Percentiles rank a stretch among this genome's conserved stretches.
Evolutionary conservation across 352 stramenopile genomes (phyloP).

Genomic region (Globisporangium viniferum): DNA sequence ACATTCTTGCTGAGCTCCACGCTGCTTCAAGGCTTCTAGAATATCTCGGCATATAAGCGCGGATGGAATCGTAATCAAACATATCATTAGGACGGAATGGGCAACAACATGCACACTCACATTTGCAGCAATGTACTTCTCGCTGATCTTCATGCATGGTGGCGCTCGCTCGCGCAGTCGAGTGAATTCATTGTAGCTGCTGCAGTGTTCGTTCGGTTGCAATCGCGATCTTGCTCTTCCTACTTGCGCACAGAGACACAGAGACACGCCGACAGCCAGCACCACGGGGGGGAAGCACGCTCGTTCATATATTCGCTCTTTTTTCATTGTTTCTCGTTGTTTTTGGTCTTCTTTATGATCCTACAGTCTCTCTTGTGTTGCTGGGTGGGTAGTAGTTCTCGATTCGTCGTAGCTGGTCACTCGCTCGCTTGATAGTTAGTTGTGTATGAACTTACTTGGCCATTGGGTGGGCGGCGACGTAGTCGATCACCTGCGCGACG

Average conservation of each 20-base stretch:
- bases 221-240: neutral
- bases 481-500: conserved; percentile 97
- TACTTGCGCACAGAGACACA: neutral
- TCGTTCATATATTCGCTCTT: neutral
- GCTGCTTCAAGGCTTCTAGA: neutral
- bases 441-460: conserved; percentile 92
- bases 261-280: neutral
- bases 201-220: neutral
- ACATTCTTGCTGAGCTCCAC: neutral
- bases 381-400: neutral
- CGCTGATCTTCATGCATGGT: neutral
- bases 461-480: conserved; percentile 98
- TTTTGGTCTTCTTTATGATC: conserved; percentile 17
- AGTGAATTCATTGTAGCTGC: neutral
- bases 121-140: neutral
- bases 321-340: conserved; percentile 12
- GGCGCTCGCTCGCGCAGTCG: too few species aligned
- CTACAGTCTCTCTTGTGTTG: conserved; percentile 7
- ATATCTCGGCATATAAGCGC: neutral
- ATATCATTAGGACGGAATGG: neutral
- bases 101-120: neutral
- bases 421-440: neutral
- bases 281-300: neutral
- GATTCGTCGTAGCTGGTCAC: conserved; percentile 1
- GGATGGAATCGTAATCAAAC: neutral